A percentile compares a stretch with the other conserved stretches of the same genome.
phyloP scores from a whole-genome alignment of 2,329 filamentous ascomycete species.

The Gliomastix tumulicola region DNA sequence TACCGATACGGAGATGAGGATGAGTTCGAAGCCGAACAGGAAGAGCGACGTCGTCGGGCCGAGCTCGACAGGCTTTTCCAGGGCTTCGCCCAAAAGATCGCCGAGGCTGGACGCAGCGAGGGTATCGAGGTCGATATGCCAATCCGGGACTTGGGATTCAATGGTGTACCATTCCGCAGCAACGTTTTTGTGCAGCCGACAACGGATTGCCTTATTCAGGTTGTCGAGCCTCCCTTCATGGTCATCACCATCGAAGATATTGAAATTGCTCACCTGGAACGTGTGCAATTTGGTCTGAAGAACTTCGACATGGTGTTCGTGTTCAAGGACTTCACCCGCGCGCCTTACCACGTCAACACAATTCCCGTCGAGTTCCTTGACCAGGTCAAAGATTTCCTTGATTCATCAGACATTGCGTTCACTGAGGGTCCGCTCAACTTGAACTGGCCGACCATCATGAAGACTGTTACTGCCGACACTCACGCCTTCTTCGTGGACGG shows the following conservation, averaged over 20 bases:
- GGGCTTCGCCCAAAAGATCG: slow-evolving; percentile 93
- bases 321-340: slow-evolving; percentile 92
- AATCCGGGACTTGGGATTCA: slow-evolving; percentile 92
- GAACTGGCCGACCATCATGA: slow-evolving; percentile 99
- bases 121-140: slow-evolving; percentile 92
- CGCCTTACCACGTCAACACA: slow-evolving; percentile 92
- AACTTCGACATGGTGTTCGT: slow-evolving; percentile 99
- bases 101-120: slow-evolving; percentile 87
- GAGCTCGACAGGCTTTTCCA: slow-evolving; percentile 95
- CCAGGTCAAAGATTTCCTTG: slow-evolving; percentile 94
- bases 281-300: slow-evolving; percentile 93
- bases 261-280: slow-evolving; percentile 91
- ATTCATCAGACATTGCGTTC: slow-evolving; percentile 91
- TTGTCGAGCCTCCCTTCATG: slow-evolving; percentile 95
- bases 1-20: slow-evolving; percentile 97
- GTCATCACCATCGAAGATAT: slow-evolving; percentile 94
- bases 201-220: slow-evolving; percentile 92
- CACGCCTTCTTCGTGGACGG: slow-evolving; percentile 94
- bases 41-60: slow-evolving; percentile 85
- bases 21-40: slow-evolving; percentile 97
- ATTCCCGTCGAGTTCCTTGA: slow-evolving; percentile 95
- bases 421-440: slow-evolving; percentile 93
- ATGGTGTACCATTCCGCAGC: slow-evolving; percentile 90
- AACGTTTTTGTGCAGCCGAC: slow-evolving; percentile 95
- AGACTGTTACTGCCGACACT: slow-evolving; percentile 89